Evolutionary conservation across 2,329 filamentous ascomycete genomes (phyloP), one percentile per base, ranked within the genome.

Genomic region (Colletotrichum sp.): DNA sequence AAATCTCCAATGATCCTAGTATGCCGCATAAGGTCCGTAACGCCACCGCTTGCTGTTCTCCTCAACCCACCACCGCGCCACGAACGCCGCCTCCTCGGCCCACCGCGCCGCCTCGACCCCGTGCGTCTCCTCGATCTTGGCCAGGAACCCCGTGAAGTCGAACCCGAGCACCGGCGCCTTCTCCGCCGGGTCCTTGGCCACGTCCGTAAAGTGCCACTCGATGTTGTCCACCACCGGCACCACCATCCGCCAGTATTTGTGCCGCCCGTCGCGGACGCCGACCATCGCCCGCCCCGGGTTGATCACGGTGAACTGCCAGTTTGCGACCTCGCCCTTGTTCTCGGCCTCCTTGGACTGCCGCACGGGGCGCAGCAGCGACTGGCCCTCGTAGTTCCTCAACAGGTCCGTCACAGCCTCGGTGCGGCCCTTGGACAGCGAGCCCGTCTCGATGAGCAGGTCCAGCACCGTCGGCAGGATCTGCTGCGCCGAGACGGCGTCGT

Each of bases 231-330:
- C 72, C n/a, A 79, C 75, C 8, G 79, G 79, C 25, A 80, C 75
- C 11, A 79, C 76, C 34, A 80, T 68, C 59, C 77, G 65, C 73
- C 77, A 80, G 6, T 68, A 39, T 32, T 67, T 27, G 75, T 75
- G 32, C 66, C 79, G 34, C 60, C 77, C 28, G 79, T 79, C 25
- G 32, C 70, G 70, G 5, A 79, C 72, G 15, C 73, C 76, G 19
- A 80, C 67, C 68, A 79, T 78, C 13, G 76, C 73, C 28, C 74
- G 78, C 27, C 79, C 79, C n/a, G 77, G 72, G 71, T 80, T 80
- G 77, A 94, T 80, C 90, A 92, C 27, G 89, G 91, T 71, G 90
- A 91, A 74, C 83, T 92, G 63, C 91, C 91, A 8, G 83, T 78
- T 78, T 19, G 75, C 84, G 5, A 84, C 82, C 8, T 82, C 82